These are phyloP conservation scores for Tolypocladium album DNA, from an alignment of 2,329 filamentous ascomycete genomes.

Conservation along the genomic window DNA sequence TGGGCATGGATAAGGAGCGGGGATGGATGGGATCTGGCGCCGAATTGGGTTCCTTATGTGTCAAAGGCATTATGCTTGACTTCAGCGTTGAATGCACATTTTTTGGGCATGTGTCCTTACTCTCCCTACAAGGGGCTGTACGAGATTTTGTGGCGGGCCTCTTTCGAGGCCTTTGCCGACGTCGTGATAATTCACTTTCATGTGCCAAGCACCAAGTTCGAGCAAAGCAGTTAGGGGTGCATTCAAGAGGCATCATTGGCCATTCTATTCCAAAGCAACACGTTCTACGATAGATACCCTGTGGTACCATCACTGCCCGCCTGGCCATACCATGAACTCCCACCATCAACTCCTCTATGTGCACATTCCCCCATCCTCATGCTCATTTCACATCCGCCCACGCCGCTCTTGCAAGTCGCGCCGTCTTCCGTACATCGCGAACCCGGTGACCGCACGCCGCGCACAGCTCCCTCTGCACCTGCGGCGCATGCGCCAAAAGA, in stretches of 20 bases:
- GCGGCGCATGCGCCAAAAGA: conserved; percentile 31
- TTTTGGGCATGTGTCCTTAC: neutral
- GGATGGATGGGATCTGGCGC: too few species aligned
- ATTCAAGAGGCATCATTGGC: neutral
- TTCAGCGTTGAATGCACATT: neutral
- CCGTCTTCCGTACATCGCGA: conserved; percentile 39
- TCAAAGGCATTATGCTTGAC: neutral
- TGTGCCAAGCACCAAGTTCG: neutral
- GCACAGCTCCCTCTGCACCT: conserved; percentile 35
- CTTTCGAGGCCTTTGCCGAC: too few species aligned
- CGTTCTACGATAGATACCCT: neutral
- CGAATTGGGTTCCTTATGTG: neutral
- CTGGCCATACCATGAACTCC: neutral
- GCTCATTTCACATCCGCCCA: conserved; percentile 32
- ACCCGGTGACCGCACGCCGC: conserved; percentile 42
- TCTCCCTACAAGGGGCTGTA: neutral
- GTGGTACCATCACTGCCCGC: neutral
- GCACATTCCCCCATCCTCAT: neutral
- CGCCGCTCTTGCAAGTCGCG: conserved; percentile 34
- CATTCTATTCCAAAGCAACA: neutral
- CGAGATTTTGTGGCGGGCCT: neutral
- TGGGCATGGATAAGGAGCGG: neutral
- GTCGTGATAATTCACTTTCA: neutral
- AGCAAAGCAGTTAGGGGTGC: neutral
- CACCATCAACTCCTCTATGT: neutral